Percentiles rank a stretch among this genome's conserved stretches.
Conservation (phyloP, 768 basidiomycete genomes). For the Tricholoma hemisulphureum region DNA sequence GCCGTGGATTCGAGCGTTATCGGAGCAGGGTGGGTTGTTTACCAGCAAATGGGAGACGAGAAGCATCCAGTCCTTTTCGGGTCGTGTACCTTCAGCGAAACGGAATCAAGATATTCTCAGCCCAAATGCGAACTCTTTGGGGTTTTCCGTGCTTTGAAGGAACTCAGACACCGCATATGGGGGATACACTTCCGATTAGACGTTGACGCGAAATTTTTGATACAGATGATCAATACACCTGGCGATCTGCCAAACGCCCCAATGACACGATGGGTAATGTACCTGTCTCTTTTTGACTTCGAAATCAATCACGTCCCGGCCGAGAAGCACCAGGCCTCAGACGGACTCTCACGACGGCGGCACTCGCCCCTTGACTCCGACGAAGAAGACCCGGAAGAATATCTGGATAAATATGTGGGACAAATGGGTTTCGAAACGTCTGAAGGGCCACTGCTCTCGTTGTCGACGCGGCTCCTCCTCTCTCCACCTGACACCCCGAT, state of each 20-base stretch:
- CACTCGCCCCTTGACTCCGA: conserved; percentile 8
- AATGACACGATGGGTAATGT: conserved; percentile 36
- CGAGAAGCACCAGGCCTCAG: conserved; percentile 25
- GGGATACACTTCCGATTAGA: no score
- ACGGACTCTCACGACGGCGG: conserved; percentile 32
- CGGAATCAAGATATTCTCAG: conserved; percentile 30
- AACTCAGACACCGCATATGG: conserved; percentile 25
- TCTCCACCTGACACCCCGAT: no score
- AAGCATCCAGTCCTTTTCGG: conserved; percentile 29
- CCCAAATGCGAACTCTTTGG: conserved; percentile 40
- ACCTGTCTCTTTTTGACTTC: conserved; percentile 36
- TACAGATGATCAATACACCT: conserved; percentile 38
- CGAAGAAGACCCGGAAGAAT: conserved; percentile 28
- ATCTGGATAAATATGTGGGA: conserved; percentile 23
- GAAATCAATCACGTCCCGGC: conserved; percentile 34
- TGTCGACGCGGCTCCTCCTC: no score
- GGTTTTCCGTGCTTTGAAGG: conserved; percentile 30
- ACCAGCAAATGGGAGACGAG: no score
- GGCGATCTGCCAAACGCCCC: conserved; percentile 35
- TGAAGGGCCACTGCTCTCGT: no score
- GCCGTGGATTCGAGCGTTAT: no score
- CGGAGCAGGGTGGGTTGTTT: no score
- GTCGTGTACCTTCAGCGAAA: conserved; percentile 32
- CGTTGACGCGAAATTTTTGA: no score
- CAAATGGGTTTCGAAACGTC: no score